Evolutionary conservation across 768 basidiomycete species (phyloP).

Genomic region (Lactarius hengduanensis): DNA sequence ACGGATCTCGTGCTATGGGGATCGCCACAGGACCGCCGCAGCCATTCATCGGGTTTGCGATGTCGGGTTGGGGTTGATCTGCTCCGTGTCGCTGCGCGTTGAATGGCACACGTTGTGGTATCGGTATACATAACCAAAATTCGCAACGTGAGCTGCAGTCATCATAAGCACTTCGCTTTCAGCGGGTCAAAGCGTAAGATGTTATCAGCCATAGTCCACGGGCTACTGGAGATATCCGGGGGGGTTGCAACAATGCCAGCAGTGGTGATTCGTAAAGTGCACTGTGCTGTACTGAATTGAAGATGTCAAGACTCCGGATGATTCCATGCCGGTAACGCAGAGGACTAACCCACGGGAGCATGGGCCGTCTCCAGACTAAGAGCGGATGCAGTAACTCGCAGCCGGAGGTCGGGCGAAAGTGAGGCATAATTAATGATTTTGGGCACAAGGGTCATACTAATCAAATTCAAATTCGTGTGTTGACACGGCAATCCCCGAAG

Average conservation of each 20-base stretch:
- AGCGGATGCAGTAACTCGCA: no score
- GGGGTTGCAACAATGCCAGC: not conserved
- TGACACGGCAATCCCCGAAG: constrained; percentile 18
- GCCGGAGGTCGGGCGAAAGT: no score
- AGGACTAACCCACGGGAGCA: not conserved
- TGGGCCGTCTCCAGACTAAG: not conserved
- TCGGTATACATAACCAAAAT: not conserved
- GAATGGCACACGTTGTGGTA: not conserved
- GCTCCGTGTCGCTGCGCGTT: not conserved
- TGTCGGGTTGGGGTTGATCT: not conserved
- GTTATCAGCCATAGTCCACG: not conserved
- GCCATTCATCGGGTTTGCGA: not conserved
- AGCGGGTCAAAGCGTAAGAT: not conserved
- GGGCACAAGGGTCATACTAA: not conserved
- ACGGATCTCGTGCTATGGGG: not conserved
- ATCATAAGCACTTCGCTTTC: not conserved
- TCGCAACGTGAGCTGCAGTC: not conserved
- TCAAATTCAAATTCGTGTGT: not conserved
- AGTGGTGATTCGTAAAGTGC: not conserved
- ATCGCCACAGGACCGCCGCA: not conserved
- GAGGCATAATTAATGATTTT: not conserved
- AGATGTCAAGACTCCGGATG: not conserved
- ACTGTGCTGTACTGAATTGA: not conserved
- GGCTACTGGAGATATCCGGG: not conserved
- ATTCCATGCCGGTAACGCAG: not conserved